Percentiles rank a stretch among this genome's conserved stretches.
Conservation (phyloP, 1,284 basidiomycete genomes). For the Paramarasmius palmivorus region DNA sequence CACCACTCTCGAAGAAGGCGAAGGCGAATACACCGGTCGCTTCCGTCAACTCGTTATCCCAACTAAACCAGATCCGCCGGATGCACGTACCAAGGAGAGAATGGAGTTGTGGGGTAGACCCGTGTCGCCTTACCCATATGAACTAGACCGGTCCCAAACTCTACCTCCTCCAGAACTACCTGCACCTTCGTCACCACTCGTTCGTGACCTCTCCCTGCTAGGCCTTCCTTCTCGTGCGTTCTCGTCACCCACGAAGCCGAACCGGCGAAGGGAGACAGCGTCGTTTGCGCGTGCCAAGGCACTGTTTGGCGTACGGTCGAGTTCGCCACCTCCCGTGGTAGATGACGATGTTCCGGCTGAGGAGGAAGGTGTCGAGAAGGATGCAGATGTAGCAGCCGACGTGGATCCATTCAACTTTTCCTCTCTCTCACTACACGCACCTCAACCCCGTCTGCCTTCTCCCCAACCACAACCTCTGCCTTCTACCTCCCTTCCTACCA, state of each 20-base stretch:
- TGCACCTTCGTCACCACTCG: slow-evolving; percentile 3
- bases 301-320: slow-evolving; percentile 8
- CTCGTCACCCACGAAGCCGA: neutral
- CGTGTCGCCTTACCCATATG: slow-evolving; percentile 60
- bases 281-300: slow-evolving; percentile 8
- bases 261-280: neutral
- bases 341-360: slow-evolving; percentile 2
- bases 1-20: slow-evolving; percentile 16
- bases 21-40: slow-evolving; percentile 67
- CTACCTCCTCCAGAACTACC: neutral
- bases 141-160: no score
- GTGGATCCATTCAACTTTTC: no score
- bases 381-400: no score
- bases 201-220: slow-evolving; percentile 8
- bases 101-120: slow-evolving; percentile 68
- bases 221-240: neutral
- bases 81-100: slow-evolving; percentile 48
- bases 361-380: no score
- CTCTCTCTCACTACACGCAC: no score
- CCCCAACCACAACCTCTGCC: no score
- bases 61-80: slow-evolving; percentile 69
- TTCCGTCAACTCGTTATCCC: slow-evolving; percentile 54
- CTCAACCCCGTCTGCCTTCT: no score
- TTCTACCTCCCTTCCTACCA: no score
- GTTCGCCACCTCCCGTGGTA: slow-evolving; percentile 6